These are phyloP conservation scores for Argentina anserina DNA, from an alignment of 306 rosid species.

Conservation along the genomic window DNA sequence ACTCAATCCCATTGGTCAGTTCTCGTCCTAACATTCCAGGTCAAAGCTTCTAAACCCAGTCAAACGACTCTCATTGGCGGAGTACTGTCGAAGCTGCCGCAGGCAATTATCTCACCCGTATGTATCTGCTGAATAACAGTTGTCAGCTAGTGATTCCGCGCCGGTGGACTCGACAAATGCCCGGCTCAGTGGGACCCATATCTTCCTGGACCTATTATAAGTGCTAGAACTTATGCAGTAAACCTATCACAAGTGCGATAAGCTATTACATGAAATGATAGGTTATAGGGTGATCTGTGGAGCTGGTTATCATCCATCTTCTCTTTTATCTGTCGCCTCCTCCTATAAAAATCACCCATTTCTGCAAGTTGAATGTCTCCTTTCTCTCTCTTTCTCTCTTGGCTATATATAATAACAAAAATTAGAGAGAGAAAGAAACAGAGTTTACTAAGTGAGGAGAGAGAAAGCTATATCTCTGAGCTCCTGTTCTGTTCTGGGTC, in stretches of 20 bases:
- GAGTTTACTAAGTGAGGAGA: constrained; percentile 53
- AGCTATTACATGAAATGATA: neutral
- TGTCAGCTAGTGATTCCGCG: constrained; percentile 84
- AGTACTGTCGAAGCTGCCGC: neutral
- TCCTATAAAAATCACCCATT: constrained; percentile 58
- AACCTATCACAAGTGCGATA: neutral
- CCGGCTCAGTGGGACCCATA: constrained; percentile 74
- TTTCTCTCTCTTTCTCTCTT: neutral
- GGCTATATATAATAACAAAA: neutral
- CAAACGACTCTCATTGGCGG: neutral
- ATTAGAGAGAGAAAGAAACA: constrained; percentile 34
- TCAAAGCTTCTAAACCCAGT: neutral
- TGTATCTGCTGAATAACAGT: constrained; percentile 49
- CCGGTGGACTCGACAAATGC: constrained; percentile 61
- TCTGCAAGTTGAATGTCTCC: constrained; percentile 60
- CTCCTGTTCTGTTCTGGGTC: constrained; percentile 22
- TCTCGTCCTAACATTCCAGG: neutral
- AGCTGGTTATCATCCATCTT: neutral
- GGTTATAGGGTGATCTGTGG: neutral
- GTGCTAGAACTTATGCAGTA: fast-evolving
- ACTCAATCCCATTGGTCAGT: neutral
- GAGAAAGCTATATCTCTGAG: constrained; percentile 43
- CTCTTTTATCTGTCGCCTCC: constrained; percentile 47
- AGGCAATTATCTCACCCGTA: neutral
- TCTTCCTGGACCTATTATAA: constrained; percentile 26